Percentiles rank a stretch among this genome's conserved stretches.
Conservation (phyloP, 140 eudicot species). For the Ambrosia hybrid region DNA sequence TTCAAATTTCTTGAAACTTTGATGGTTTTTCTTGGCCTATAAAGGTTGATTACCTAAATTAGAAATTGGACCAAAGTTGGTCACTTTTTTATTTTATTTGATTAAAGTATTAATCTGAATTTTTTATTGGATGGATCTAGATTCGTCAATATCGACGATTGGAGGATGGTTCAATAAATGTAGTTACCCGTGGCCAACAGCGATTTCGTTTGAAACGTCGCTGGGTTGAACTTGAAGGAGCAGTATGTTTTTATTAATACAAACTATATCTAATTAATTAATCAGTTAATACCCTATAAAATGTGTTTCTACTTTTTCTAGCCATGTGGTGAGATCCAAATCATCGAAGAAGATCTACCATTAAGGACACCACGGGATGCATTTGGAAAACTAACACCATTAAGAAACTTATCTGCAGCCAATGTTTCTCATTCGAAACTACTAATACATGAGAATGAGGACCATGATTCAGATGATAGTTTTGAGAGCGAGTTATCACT, state of each 20-base stretch:
- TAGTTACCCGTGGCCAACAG: constrained; percentile 89
- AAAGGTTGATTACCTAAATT: not conserved
- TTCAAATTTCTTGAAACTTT: not conserved
- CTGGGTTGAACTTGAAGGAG: constrained; percentile 74
- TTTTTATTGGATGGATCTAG: constrained; percentile 36
- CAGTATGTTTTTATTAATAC: constrained; percentile 46
- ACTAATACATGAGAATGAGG: constrained; percentile 36
- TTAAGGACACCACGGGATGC: constrained; percentile 84
- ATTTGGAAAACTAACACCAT: constrained; percentile 61
- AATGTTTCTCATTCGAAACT: constrained; percentile 34
- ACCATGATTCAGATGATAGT: constrained; percentile 80
- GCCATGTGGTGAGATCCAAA: constrained; percentile 90
- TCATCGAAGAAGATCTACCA: constrained; percentile 83
- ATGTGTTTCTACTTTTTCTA: constrained; percentile 16
- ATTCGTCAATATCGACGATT: constrained; percentile 71
- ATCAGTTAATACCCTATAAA: not conserved
- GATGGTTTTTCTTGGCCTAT: not conserved
- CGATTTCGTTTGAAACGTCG: constrained; percentile 80
- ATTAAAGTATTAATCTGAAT: not conserved
- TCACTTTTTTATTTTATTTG: not conserved
- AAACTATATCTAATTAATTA: too few species aligned
- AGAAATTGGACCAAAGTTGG: constrained; percentile 2
- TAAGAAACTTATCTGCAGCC: constrained; percentile 41
- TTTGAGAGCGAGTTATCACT: constrained; percentile 70
- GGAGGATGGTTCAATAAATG: constrained; percentile 85